Evolutionary conservation across 2,329 filamentous ascomycete species (phyloP), one percentile per base, ranked within the genome.

Genomic region (Stachybotrys chlorohalonatus): DNA sequence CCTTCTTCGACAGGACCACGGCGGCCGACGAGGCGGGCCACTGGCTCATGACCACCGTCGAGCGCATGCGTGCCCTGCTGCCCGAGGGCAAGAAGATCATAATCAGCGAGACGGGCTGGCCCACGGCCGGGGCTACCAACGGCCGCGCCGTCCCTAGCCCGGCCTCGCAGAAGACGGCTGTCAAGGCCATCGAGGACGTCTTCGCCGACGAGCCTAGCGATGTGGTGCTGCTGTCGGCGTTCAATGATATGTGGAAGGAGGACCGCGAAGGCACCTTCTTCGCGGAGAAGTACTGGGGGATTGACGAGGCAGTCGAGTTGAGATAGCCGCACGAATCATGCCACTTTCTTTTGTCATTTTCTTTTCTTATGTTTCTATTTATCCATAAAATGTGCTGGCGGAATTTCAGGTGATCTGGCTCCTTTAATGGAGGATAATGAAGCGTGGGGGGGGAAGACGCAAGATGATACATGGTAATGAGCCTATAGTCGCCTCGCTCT

Each of bases 61-160:
- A 64, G 11, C 67, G 66, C 31, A 69, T 83, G 46, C 68, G 70
- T 57, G 66, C 67, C 49, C 72, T 70, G 58, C 64, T 81, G 11
- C 63, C 71, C 5, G 63, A 74, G 56, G 66, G 60, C 59, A 86
- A 90, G 70, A 76, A 78, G 49, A 78, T 88, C 36, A 75, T 93
- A 45, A 84, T 95, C 60, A 90, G 89, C 1, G 91, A 95, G 75
- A 86, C 86, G 3, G 91, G 91, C 52, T 96, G 90, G 90, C 90
- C 90, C 47, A 84, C 81, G 67, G 69, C 81, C 60, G 90, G 90
- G 16, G 61, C 74, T 11, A 57, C 76, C 53, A 92, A 94, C 66
- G 82, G 83, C 2, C 64, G 66, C 16, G 89, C 89, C n/a, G 74
- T 92, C 2, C 87, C 90, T 0, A 83, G 83, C 11, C 63, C 73